Percentiles rank a stretch among this genome's conserved stretches.
phyloP scores from a whole-genome alignment of 257 asterid species.

The Cynanchum wilfordii region DNA sequence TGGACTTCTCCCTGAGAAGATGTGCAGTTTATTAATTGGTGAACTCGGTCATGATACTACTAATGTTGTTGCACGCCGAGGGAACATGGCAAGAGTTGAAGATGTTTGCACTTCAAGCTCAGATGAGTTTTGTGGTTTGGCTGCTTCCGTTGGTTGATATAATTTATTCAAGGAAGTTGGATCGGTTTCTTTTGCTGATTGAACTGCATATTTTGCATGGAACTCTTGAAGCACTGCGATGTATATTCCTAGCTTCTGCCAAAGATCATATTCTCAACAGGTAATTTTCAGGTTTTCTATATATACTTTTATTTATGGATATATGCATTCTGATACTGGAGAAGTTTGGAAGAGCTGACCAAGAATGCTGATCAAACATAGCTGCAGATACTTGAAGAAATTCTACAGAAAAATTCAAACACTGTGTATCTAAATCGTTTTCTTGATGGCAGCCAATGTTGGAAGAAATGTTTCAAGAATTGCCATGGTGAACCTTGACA shows the following conservation, averaged over 20 bases:
- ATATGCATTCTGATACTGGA: neutral
- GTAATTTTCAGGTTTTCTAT: neutral
- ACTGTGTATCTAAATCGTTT: conserved; percentile 12
- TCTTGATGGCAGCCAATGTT: neutral
- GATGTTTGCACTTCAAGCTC: conserved; percentile 16
- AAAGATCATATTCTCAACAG: neutral
- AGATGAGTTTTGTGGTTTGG: conserved; percentile 21
- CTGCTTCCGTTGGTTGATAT: conserved; percentile 25
- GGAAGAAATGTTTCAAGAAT: conserved; percentile 11
- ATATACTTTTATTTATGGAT: neutral
- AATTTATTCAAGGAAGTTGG: neutral
- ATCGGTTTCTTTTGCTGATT: neutral
- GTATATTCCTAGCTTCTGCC: neutral
- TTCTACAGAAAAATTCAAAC: conserved; percentile 9
- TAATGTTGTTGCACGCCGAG: neutral
- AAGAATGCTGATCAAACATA: neutral
- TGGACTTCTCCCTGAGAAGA: conserved; percentile 35
- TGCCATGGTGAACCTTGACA: conserved; percentile 1
- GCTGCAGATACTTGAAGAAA: neutral
- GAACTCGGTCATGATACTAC: conserved; percentile 10
- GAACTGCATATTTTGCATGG: neutral
- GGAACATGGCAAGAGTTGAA: neutral
- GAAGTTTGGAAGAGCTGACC: neutral
- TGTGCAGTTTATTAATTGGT: conserved; percentile 7
- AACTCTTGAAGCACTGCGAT: neutral